A percentile compares a stretch with the other conserved stretches of the same genome.
phyloP scores from a whole-genome alignment of 2,329 filamentous ascomycete genomes.

The Grosmannia serpens region DNA sequence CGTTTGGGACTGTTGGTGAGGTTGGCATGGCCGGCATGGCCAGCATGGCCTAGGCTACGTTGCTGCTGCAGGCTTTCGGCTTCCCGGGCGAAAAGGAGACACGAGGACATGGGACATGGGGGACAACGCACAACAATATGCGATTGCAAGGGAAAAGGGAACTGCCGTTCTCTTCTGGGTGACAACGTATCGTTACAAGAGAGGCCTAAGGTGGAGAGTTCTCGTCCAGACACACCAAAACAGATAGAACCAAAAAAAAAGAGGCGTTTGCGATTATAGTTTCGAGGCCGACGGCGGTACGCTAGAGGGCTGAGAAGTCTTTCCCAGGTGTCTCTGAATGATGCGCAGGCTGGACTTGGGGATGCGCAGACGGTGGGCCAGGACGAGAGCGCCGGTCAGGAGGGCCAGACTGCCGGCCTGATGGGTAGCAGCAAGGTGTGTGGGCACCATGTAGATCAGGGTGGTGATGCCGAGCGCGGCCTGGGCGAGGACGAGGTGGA shows the following conservation, averaged over 20 bases:
- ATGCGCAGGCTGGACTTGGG: constrained; percentile 53
- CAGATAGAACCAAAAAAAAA: not conserved
- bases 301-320: not conserved
- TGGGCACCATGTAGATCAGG: constrained; percentile 86
- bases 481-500: constrained; percentile 74
- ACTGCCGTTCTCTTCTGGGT: not conserved
- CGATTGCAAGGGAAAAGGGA: not conserved
- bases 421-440: constrained; percentile 76
- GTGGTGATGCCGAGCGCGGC: constrained; percentile 81
- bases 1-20: not conserved
- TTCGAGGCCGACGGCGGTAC: not conserved
- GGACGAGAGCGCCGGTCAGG: constrained; percentile 67
- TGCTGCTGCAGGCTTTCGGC: no score
- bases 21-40: not conserved
- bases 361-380: constrained; percentile 68
- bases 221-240: not conserved
- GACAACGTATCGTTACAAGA: not conserved
- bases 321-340: constrained; percentile 36
- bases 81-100: not conserved
- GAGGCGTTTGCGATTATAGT: not conserved
- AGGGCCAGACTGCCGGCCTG: constrained; percentile 84
- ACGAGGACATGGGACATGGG: not conserved
- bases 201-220: not conserved
- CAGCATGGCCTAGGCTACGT: no score
- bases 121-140: not conserved